Conservation (phyloP, 148 eudicot species). For the Fagopyrum tataricum region DNA sequence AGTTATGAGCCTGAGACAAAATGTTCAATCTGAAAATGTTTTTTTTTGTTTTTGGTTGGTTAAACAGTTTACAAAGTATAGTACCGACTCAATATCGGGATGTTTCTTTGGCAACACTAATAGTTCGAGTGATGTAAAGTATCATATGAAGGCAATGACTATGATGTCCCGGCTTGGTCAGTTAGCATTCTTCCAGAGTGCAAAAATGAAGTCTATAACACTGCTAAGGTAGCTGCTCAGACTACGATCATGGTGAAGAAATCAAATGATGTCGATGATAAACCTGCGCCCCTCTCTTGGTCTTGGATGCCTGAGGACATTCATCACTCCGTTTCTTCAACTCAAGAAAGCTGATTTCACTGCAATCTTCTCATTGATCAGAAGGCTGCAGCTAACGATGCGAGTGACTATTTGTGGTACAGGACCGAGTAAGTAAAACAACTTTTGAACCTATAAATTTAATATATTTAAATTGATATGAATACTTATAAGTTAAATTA, state of each 20-base stretch:
- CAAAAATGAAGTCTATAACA: conserved; percentile 42
- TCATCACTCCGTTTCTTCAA: conserved; percentile 17
- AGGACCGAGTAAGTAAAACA: conserved; percentile 39
- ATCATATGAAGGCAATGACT: conserved; percentile 30
- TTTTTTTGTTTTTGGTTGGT: too few relatives aligned
- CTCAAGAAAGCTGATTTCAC: conserved; percentile 22
- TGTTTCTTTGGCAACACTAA: conserved; percentile 18
- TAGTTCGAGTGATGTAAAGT: conserved; percentile 27
- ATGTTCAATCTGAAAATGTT: too few relatives aligned
- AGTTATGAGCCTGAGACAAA: too few relatives aligned
- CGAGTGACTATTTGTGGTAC: conserved; percentile 62
- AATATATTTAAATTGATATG: too few relatives aligned
- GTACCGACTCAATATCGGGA: background rate
- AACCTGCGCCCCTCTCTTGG: conserved; percentile 19
- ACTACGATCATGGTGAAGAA: conserved; percentile 29
- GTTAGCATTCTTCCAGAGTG: conserved; percentile 78
- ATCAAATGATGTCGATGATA: conserved; percentile 31
- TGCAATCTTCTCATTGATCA: conserved; percentile 49
- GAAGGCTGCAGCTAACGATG: conserved; percentile 43
- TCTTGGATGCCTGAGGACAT: conserved; percentile 30
- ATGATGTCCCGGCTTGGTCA: conserved; percentile 67
- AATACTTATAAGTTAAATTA: background rate
- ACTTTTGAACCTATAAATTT: background rate
- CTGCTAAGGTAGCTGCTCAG: conserved; percentile 53
- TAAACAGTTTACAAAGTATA: conserved; percentile 15